A percentile compares a stretch with the other conserved stretches of the same genome.
Conservation (phyloP, 306 rosid genomes). For the Fagus sylvatica region DNA sequence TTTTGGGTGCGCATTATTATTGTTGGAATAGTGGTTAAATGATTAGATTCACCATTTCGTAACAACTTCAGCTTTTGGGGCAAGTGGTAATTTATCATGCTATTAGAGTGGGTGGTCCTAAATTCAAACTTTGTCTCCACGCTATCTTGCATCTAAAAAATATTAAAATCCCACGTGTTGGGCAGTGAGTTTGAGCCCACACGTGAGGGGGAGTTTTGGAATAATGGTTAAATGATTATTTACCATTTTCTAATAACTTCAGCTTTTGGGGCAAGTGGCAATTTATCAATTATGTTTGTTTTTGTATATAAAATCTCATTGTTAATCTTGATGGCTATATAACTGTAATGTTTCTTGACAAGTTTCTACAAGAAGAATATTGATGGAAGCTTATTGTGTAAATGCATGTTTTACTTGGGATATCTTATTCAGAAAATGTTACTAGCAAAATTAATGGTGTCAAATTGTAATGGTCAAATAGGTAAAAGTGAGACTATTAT, state of each 20-base stretch:
- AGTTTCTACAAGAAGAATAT: background rate
- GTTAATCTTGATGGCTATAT: background rate
- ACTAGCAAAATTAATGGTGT: background rate
- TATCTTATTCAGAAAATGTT: background rate
- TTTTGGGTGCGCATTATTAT: background rate
- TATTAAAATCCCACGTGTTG: too few relatives aligned
- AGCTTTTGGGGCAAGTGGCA: too few relatives aligned
- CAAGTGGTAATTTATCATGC: too few relatives aligned
- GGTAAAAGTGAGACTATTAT: too few relatives aligned
- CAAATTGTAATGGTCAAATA: background rate
- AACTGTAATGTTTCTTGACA: background rate
- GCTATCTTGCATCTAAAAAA: too few relatives aligned
- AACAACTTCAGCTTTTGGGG: too few relatives aligned
- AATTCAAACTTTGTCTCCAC: too few relatives aligned
- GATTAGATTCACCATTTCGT: background rate
- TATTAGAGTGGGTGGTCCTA: too few relatives aligned
- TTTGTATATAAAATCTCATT: background rate
- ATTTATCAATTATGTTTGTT: background rate
- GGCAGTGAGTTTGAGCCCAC: too few relatives aligned
- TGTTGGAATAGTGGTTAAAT: background rate
- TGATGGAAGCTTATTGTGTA: background rate
- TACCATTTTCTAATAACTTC: too few relatives aligned
- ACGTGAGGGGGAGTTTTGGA: too few relatives aligned
- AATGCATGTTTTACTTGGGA: background rate
- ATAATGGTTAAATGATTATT: too few relatives aligned